phyloP scores from a whole-genome alignment of 2,329 filamentous ascomycete genomes.

The Akanthomyces uredinophilus region DNA sequence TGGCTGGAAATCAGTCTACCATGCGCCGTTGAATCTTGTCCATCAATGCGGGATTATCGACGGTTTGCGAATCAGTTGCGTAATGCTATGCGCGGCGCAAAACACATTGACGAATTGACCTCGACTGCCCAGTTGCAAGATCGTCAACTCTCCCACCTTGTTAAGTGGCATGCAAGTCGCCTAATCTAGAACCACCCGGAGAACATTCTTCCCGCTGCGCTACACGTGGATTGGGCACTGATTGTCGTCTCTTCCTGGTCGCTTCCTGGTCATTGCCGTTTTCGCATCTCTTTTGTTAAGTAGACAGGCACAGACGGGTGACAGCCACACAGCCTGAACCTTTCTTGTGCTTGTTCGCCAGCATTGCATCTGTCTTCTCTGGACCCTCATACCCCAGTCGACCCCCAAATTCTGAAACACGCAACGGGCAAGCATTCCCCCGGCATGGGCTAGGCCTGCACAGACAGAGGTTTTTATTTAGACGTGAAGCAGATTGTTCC shows the following conservation, averaged over 20 bases:
- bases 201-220: not conserved
- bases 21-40: not conserved
- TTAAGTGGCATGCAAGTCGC: not conserved
- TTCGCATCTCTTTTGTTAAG: not conserved
- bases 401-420: conserved; percentile 9
- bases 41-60: no score
- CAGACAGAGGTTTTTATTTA: not conserved
- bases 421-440: not conserved
- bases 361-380: not conserved
- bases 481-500: not conserved
- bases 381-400: not conserved
- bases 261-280: not conserved
- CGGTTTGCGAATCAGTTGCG: not conserved
- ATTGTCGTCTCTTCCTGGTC: not conserved
- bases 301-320: no score
- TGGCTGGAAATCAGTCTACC: not conserved
- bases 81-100: not conserved
- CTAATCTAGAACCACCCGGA: not conserved
- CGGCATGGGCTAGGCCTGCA: conserved; percentile 7
- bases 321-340: no score
- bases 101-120: not conserved
- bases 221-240: not conserved
- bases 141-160: not conserved
- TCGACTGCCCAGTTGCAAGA: not conserved
- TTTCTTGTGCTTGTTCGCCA: not conserved